Base-by-base conservation (phyloP, 2,329 filamentous ascomycete genomes). In the Fusarium sublunatum region DNA sequence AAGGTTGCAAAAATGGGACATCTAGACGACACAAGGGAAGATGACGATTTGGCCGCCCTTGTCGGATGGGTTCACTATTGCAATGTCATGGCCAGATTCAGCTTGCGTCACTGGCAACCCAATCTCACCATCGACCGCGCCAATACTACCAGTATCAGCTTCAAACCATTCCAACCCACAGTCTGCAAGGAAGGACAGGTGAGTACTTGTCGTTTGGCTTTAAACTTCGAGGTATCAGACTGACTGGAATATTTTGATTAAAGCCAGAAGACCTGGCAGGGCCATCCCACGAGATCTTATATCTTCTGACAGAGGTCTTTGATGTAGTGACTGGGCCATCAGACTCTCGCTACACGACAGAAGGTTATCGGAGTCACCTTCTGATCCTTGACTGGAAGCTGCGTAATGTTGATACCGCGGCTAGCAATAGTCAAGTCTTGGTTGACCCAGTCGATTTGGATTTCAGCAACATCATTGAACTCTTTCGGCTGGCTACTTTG, bases 401-500 rank as follows among this genome's bases (percentile, higher is more conserved):
- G 0, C 40, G 41, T 2, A 53, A 4, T 0, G 11, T 67, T 0
- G 15, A 32, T 0, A 13, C 32, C 7, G 9, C 1, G 2, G 8
- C 0, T 3, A 0, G 0, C 2, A 11, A 2, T 3, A 8, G 12
- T 0, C n/a, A 7, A 1, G 2, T 7, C 0, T 7, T 3, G 12
- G 15, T 4, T 9, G 6, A 39, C 1, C 2, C 5, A 6, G 4
- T 39, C 3, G 6, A 11, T 8, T 5, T 6, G 0, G 3, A 5
- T 8, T 42, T 54, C 5, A 15, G 35, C 2, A 24, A 38, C 2
- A 28, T 39, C 2, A 36, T 61, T 7, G 60, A 75, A 44, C 54
- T 76, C 0, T 74, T 70, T 51, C 68, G 67, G 4, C 26, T 75
- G 5, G 63, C 73, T 0, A 64, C 67, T 3, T 44, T 75, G 9